Conservation (phyloP, 345 rosid species). For the Cochlearia excelsa region DNA sequence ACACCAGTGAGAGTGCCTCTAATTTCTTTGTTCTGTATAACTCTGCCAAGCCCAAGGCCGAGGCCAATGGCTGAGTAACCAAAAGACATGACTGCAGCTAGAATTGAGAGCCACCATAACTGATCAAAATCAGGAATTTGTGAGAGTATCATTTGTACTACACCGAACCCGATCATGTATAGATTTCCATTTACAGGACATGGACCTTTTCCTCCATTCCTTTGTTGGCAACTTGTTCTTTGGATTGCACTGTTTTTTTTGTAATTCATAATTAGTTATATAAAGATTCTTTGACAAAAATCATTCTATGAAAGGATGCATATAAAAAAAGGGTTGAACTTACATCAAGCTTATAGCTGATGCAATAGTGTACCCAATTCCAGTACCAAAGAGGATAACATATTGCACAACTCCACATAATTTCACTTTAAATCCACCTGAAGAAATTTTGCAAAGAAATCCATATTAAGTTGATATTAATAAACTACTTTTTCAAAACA, state of each 20-base stretch:
- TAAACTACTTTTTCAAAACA: too few relatives aligned
- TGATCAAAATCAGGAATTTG: constrained; percentile 75
- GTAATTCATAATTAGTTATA: not conserved
- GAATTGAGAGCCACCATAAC: constrained; percentile 74
- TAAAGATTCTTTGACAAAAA: too few relatives aligned
- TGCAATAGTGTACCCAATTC: constrained; percentile 70
- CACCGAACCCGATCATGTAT: constrained; percentile 66
- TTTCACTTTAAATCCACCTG: constrained; percentile 57
- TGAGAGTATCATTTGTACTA: constrained; percentile 50
- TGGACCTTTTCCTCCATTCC: constrained; percentile 38
- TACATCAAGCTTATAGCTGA: constrained; percentile 64
- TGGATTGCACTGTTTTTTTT: constrained; percentile 52
- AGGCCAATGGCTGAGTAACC: constrained; percentile 66
- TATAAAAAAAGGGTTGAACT: constrained; percentile 16
- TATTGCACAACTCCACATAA: constrained; percentile 66
- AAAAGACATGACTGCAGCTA: constrained; percentile 79
- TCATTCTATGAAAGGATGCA: not conserved
- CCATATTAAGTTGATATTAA: too few relatives aligned
- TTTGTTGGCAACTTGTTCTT: constrained; percentile 53
- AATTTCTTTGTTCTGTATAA: constrained; percentile 45
- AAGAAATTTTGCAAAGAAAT: not conserved
- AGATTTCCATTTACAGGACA: constrained; percentile 50
- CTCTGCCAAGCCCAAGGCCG: constrained; percentile 61
- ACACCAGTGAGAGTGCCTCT: constrained; percentile 73
- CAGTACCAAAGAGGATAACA: constrained; percentile 58